These are phyloP conservation scores for Micractinium conductrix DNA, from an alignment of 139 green algal species.

Conservation along the genomic window DNA sequence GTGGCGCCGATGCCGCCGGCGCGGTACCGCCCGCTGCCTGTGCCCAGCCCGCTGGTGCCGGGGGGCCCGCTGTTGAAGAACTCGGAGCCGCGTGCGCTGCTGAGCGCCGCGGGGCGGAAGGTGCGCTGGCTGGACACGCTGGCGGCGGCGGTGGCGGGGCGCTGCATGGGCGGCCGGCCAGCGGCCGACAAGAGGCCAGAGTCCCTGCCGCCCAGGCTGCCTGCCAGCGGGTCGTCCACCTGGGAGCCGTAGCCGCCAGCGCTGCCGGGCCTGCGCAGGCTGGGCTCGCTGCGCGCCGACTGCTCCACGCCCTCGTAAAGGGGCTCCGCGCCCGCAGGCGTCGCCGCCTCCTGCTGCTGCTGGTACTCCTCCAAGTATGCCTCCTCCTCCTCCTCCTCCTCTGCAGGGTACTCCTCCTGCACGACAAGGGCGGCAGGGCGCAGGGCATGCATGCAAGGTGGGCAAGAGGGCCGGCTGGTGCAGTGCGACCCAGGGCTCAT, in stretches of 20 bases:
- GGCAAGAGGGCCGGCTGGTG: too few relatives aligned
- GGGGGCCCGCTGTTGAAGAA: constrained; percentile 7
- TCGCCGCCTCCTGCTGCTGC: too few relatives aligned
- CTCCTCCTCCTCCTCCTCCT: neutral
- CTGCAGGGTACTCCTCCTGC: neutral
- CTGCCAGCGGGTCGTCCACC: neutral
- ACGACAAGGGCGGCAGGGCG: neutral
- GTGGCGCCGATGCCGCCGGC: neutral
- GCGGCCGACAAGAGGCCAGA: neutral
- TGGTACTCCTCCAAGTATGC: too few relatives aligned
- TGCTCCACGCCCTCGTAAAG: neutral
- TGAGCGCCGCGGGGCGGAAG: constrained; percentile 6
- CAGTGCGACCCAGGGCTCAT: too few relatives aligned
- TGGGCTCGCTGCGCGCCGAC: neutral
- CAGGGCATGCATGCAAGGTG: neutral
- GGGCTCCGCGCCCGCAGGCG: neutral
- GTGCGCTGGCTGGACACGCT: neutral
- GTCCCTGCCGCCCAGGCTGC: neutral
- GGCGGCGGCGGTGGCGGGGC: neutral
- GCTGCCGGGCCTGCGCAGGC: neutral
- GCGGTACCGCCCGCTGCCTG: too few relatives aligned
- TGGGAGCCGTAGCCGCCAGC: neutral
- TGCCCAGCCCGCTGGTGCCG: neutral
- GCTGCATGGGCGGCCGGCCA: neutral
- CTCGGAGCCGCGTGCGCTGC: constrained; percentile 3